A percentile compares a stretch with the other conserved stretches of the same genome.
phyloP scores from a whole-genome alignment of 768 basidiomycete species.

The Chalciporus chontae region DNA sequence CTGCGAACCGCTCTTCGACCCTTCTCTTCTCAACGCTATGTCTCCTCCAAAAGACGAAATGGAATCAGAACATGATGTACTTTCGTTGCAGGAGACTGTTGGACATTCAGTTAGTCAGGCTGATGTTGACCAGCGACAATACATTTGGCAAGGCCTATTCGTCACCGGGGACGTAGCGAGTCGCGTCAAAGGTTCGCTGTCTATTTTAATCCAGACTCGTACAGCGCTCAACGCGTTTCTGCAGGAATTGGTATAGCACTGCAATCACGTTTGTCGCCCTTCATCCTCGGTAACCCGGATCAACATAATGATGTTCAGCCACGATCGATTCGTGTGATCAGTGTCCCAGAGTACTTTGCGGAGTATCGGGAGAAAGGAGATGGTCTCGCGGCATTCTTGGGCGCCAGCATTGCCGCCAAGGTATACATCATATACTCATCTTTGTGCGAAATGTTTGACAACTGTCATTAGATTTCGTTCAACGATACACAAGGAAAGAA shows the following conservation, averaged over 20 bases:
- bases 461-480: conserved; percentile 59
- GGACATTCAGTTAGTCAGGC: conserved; percentile 57
- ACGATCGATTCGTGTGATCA: conserved; percentile 56
- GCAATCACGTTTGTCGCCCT: conserved; percentile 67
- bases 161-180: conserved; percentile 76
- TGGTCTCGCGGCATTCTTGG: conserved; percentile 76
- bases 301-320: conserved; percentile 70
- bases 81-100: conserved; percentile 65
- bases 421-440: conserved; percentile 33
- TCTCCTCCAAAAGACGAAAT: conserved; percentile 25
- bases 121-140: conserved; percentile 64
- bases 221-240: background rate
- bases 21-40: conserved; percentile 47
- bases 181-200: conserved; percentile 61
- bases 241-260: conserved; percentile 65
- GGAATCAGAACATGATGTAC: conserved; percentile 12
- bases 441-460: conserved; percentile 2
- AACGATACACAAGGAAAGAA: conserved; percentile 62
- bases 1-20: conserved; percentile 87
- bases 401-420: conserved; percentile 82
- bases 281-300: conserved; percentile 56
- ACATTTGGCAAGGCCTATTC: conserved; percentile 75
- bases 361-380: conserved; percentile 87
- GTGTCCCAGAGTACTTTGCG: conserved; percentile 85
- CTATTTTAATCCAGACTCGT: background rate